phyloP scores from a whole-genome alignment of 257 asterid species.

The Solanum paucissectum region DNA sequence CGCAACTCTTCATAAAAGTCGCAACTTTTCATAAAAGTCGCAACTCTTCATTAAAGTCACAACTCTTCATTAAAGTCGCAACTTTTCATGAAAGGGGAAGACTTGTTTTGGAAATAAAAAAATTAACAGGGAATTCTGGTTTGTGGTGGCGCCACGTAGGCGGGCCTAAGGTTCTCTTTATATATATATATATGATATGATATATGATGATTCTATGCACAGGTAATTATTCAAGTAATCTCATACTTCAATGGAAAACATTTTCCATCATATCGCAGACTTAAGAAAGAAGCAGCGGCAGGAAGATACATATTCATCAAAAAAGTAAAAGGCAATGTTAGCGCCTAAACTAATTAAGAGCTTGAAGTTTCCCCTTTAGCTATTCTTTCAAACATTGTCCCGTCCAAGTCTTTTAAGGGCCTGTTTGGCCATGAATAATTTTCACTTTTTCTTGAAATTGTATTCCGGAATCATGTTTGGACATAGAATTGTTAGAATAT shows the following conservation, averaged over 20 bases:
- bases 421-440: not conserved
- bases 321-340: not conserved
- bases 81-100: too few relatives aligned
- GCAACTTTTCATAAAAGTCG: fast-evolving
- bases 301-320: not conserved
- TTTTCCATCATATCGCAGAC: not conserved
- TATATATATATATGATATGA: too few relatives aligned
- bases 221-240: not conserved
- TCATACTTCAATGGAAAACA: not conserved
- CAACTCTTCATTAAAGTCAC: too few relatives aligned
- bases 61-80: too few relatives aligned
- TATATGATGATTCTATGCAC: not conserved
- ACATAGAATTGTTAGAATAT: not conserved
- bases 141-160: too few relatives aligned
- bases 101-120: too few relatives aligned
- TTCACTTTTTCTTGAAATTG: too few relatives aligned
- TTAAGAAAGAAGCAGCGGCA: not conserved
- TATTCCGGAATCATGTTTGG: too few relatives aligned
- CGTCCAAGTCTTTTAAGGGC: not conserved
- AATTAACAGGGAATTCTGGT: too few relatives aligned
- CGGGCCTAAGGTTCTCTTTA: too few relatives aligned
- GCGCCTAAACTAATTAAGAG: not conserved
- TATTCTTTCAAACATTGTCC: not conserved
- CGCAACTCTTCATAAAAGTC: too few relatives aligned
- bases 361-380: not conserved